Evolutionary conservation across 805 yeast genomes (phyloP).

Genomic region (Barnettozyma pratensis): DNA sequence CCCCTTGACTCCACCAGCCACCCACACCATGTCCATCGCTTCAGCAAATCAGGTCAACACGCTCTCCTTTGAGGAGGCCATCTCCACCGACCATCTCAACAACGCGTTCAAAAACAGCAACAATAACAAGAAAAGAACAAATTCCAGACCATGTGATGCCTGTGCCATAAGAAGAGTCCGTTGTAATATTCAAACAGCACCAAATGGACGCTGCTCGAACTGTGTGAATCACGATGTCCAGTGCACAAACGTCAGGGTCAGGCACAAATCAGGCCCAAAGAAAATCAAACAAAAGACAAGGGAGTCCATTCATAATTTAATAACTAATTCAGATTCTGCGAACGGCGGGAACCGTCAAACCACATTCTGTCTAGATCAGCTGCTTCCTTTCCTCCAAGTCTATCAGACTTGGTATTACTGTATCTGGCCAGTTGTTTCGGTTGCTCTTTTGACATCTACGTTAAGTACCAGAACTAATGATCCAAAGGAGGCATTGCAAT

Average conservation of each 20-base stretch:
- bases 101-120: background rate
- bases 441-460: slow-evolving; percentile 12
- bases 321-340: background rate
- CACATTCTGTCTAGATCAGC: slow-evolving; percentile 15
- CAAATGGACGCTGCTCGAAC: slow-evolving; percentile 17
- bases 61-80: background rate
- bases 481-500: slow-evolving; percentile 5
- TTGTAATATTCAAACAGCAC: slow-evolving; percentile 15
- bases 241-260: slow-evolving; percentile 21
- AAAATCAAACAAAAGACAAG: slow-evolving; percentile 20
- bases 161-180: slow-evolving; percentile 25
- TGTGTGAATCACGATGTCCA: slow-evolving; percentile 19
- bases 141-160: slow-evolving; percentile 22
- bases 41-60: background rate
- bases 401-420: slow-evolving; percentile 25
- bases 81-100: background rate
- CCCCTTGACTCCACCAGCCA: background rate
- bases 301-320: slow-evolving; percentile 12
- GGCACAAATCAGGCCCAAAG: slow-evolving; percentile 24
- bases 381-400: slow-evolving; percentile 19
- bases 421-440: slow-evolving; percentile 22
- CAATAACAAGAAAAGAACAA: slow-evolving; percentile 5
- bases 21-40: background rate
- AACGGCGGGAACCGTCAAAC: background rate
- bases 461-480: slow-evolving; percentile 7